These are phyloP conservation scores for Aeschynomene evenia DNA, from an alignment of 306 rosid species.

Conservation along the genomic window DNA sequence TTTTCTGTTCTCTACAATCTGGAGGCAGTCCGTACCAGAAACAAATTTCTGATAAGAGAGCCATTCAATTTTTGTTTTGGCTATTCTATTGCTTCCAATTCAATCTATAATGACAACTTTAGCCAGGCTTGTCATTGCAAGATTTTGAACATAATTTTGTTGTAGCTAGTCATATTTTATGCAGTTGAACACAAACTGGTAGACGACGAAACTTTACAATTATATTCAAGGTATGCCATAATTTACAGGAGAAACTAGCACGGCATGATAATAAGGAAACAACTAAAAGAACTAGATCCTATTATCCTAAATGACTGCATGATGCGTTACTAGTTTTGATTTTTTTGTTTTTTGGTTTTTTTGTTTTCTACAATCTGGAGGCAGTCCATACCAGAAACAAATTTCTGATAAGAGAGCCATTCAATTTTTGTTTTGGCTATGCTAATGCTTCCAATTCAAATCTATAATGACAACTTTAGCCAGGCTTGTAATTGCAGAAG, in stretches of 20 bases:
- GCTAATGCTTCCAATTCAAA: neutral
- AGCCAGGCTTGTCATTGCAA: neutral
- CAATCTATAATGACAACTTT: neutral
- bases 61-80: neutral
- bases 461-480: neutral
- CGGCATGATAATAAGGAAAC: neutral
- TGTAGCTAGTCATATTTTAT: neutral
- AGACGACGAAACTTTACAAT: neutral
- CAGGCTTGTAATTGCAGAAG: neutral
- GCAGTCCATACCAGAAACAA: neutral
- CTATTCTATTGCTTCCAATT: slow-evolving; percentile 6
- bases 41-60: neutral
- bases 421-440: slow-evolving; percentile 2
- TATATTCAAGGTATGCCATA: neutral
- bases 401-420: neutral
- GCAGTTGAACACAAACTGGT: slow-evolving; percentile 5
- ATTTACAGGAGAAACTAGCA: neutral
- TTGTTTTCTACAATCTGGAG: neutral
- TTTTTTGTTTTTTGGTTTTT: neutral
- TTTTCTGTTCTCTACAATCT: neutral
- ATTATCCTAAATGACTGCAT: neutral
- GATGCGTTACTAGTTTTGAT: neutral
- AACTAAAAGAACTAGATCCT: neutral
- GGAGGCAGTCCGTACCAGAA: neutral
- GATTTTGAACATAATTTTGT: slow-evolving; percentile 1